Evolutionary conservation across 306 rosid species (phyloP), one percentile per base, ranked within the genome.

Genomic region (Cucurbita moschata): DNA sequence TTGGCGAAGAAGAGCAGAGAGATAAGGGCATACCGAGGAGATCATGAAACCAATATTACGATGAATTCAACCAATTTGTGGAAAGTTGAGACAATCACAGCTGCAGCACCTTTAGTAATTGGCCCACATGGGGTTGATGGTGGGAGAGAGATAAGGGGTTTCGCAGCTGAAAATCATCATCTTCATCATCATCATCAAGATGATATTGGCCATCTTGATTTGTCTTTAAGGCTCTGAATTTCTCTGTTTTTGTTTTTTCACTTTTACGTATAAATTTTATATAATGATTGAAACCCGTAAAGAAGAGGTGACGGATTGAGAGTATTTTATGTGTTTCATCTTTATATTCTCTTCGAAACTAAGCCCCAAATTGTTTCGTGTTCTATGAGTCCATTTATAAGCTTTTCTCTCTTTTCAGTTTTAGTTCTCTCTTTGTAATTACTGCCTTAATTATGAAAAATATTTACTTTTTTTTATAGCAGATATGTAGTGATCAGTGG

Each of bases 1-100:
- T 81, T 92, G 35, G 98, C 98, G 8, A 92, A 92, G 87, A 92
- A 88, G 78, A 90, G 96, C 79, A 81, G 90, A 53, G 93, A 88
- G 78, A 55, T 88, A 43, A 78, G 75, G 8, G 73, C 7, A 0
- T 47, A 49, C 43, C 5, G 6, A 8, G 71, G 71, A n/a, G 71
- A 64, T 18, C 1, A 40, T 40, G 35, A 40, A 1, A 8, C 1
- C 49, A 64, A 39, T 18, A 18, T 9, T 39, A 63, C n/a, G 23
- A 30, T 59, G 65, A 63, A 23, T 26, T 69, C 73, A 37, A 39
- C 7, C 59, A 60, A 70, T 16, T n/a, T 70, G 0, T 70, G 74
- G 74, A 69, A 30, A 7, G 58, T 49, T 69, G 59, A 70, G 42
- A 21, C n/a, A 2, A 10, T 5, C 12, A 6, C 56, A 15, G 5